phyloP scores from a whole-genome alignment of 2,329 filamentous ascomycete species.

The Fusarium succisae region DNA sequence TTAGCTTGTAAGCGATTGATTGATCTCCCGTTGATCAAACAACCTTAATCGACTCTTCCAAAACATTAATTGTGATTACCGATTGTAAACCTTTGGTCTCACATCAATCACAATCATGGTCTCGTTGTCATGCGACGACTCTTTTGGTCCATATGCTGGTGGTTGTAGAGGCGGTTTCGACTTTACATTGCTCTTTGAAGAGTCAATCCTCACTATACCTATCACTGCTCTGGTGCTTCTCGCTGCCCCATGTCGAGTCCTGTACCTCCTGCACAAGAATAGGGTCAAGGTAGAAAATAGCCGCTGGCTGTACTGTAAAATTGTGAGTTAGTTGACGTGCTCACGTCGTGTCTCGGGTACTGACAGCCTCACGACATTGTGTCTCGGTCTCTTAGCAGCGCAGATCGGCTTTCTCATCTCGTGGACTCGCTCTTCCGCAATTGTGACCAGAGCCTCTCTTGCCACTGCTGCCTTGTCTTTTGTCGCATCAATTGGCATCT shows the following conservation, averaged over 20 bases:
- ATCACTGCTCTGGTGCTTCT: slow-evolving; percentile 43
- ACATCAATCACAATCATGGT: not conserved
- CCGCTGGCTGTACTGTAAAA: slow-evolving; percentile 29
- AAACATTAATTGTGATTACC: not conserved
- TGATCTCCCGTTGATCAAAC: not conserved
- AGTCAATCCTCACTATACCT: slow-evolving; percentile 44
- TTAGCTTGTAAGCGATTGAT: not conserved
- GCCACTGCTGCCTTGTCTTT: slow-evolving; percentile 13
- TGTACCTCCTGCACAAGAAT: slow-evolving; percentile 32
- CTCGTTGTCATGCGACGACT: slow-evolving; percentile 21
- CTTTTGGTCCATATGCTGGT: slow-evolving; percentile 33
- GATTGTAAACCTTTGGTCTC: too few relatives aligned
- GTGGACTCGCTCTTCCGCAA: slow-evolving; percentile 15
- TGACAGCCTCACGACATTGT: slow-evolving; percentile 13
- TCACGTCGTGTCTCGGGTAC: not conserved
- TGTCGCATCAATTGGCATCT: slow-evolving; percentile 13
- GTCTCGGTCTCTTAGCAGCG: slow-evolving; percentile 6
- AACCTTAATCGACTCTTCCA: not conserved
- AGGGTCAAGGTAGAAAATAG: slow-evolving; percentile 31
- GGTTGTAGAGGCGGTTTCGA: slow-evolving; percentile 56
- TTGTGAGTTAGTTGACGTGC: slow-evolving; percentile 26
- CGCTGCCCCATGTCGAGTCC: slow-evolving; percentile 32
- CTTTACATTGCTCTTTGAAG: slow-evolving; percentile 58
- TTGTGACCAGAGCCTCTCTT: slow-evolving; percentile 19
- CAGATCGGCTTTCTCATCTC: slow-evolving; percentile 20